Evolutionary conservation across 345 rosid species (phyloP).

Genomic region (Dipteronia sinensis): DNA sequence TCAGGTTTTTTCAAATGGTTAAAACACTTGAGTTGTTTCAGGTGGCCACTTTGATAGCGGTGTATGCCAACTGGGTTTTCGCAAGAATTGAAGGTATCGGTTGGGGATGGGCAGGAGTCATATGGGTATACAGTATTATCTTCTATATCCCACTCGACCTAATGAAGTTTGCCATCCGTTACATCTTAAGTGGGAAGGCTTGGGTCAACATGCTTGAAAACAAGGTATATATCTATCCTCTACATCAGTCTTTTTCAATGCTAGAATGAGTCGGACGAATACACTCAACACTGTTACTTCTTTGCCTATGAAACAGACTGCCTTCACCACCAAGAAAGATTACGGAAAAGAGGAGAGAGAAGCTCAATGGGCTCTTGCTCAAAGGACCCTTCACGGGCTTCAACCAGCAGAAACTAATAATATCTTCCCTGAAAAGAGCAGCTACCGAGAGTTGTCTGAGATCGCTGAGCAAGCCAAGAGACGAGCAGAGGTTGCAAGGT

Average conservation of each 20-base stretch:
- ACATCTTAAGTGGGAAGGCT: constrained; percentile 76
- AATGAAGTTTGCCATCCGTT: constrained; percentile 76
- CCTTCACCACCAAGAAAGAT: constrained; percentile 88
- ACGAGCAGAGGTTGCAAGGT: constrained; percentile 90
- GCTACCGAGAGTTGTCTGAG: constrained; percentile 71
- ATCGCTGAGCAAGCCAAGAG: constrained; percentile 92
- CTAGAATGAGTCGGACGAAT: neutral
- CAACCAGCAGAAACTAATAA: constrained; percentile 55
- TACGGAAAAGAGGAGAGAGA: constrained; percentile 86
- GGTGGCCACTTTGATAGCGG: constrained; percentile 81
- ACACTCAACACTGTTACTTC: neutral
- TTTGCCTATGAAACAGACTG: constrained; percentile 47
- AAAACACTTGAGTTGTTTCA: constrained; percentile 25
- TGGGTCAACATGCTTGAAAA: constrained; percentile 77
- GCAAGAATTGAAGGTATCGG: constrained; percentile 81
- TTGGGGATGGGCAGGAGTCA: constrained; percentile 93
- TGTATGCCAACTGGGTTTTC: constrained; percentile 67
- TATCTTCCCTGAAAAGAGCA: constrained; percentile 56
- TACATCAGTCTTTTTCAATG: neutral
- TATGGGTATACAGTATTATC: constrained; percentile 82
- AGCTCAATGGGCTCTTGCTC: constrained; percentile 91
- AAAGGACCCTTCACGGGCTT: constrained; percentile 82
- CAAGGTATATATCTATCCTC: constrained; percentile 48
- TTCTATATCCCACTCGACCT: constrained; percentile 78
- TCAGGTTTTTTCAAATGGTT: neutral